Evolutionary conservation across 257 asterid genomes (phyloP), one percentile per base, ranked within the genome.

Genomic region (Solanum ossicruentum): DNA sequence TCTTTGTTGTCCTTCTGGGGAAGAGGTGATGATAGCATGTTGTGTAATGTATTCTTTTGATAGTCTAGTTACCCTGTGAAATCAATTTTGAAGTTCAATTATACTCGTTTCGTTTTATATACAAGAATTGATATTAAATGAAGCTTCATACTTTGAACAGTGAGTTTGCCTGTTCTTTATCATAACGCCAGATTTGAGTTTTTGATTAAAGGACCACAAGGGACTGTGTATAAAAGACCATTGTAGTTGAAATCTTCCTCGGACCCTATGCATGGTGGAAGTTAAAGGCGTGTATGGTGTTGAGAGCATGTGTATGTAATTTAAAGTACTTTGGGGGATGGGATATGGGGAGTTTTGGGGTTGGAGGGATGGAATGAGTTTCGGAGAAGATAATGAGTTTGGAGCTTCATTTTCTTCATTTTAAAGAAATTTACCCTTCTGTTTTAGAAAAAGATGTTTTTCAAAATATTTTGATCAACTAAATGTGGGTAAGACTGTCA

Each of bases 1-100:
- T 81, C 81, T 83, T 83, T 72, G 65, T 75, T 57, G 63, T 81
- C 86, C 11, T 71, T 21, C 15, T 56, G 84, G 87, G 89, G 83
- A 78, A 70, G 13, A 11, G 78, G 82, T 60, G 17, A 71, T 70
- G 47, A 66, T 16, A 86, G 88, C 91, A 83, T 92, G 95, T 92
- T 92, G 93, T 93, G 94, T 89, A 87, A 91, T 93, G 94, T 93
- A 89, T 87, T 87, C 65, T 84, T 88, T 70, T 65, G 83, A 28
- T 78, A 52, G 83, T 52, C 83, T 3, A 78, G 89, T 83, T 86
- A 89, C 88, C 88, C 47, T 85, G 86, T 83, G 81, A 87, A 86
- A 85, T 88, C 85, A 87, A 85, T 80, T 87, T 86, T 51, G 85
- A 73, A 72, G 86, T 21, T 57, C 56, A 82, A 82, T 75, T 75